Base-by-base conservation (phyloP, 2,329 filamentous ascomycete species). In the Bimuria novae-zelandiae region DNA sequence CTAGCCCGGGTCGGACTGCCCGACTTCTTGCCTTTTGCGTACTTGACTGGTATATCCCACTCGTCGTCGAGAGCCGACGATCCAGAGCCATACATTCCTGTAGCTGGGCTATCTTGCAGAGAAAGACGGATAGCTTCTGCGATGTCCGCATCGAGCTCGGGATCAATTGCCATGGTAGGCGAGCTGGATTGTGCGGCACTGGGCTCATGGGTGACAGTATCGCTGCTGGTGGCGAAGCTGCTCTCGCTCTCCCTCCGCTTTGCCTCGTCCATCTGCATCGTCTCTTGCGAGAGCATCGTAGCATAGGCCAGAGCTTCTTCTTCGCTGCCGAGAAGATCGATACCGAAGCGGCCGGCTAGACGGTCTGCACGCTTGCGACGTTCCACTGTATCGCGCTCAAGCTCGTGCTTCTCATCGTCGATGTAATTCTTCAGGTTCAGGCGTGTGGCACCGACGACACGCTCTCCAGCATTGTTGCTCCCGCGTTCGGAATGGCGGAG, bases 401-500 rank as follows among this genome's bases (percentile, higher is more conserved):
- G 81, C 70, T 96, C 92, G 37, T 86, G 82, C 60, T 89, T 84
- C 72, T 97, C 93, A n/a, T 89, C 88, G 35, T 87, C 87, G 57
- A 97, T 97, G 67, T 92, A 92, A 58, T 88, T 88, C 54, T 87
- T 84, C 30, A 96, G 80, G 21, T 88, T 86, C 16, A 85, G 87
- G 37, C 89, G 84, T 17, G 87, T 82, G 30, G 80, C 83, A n/a
- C 79, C 82, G 33, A 79, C 80, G 60, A 86, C 85, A 7, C 82
- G 79, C 57, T 87, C 83, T 12, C 79, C 81, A 10, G 77, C 75
- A 7, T 76, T 76, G 62, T 89, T 89, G 63, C 79, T 84, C 19
- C 84, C 82, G 30, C 85, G 81, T 57, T 85, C 86, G 1, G 85
- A 83, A 52, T 90, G 87, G 32, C 90, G 87, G 12, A 88, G 76